Evolutionary conservation across 2,329 filamentous ascomycete species (phyloP).

Genomic region (Fusarium lyarnte): DNA sequence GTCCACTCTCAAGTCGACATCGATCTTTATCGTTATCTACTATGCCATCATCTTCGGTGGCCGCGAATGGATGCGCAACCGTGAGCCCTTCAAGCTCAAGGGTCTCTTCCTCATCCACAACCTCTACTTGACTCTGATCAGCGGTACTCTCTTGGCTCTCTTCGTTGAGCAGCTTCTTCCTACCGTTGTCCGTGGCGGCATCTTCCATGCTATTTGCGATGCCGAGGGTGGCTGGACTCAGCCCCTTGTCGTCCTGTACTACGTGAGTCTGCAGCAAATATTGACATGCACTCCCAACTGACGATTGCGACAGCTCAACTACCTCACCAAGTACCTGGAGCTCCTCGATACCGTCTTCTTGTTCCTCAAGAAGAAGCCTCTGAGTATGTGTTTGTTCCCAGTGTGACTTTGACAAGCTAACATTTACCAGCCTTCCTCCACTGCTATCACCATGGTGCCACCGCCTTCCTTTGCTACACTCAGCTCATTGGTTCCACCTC

Average conservation of each 20-base stretch:
- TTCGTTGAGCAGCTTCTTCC: constrained; percentile 93
- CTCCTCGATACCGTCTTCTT: constrained; percentile 95
- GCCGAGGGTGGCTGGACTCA: constrained; percentile 89
- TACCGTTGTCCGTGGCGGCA: constrained; percentile 79
- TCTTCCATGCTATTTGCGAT: constrained; percentile 91
- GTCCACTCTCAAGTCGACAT: constrained; percentile 87
- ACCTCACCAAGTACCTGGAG: constrained; percentile 97
- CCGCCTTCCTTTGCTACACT: constrained; percentile 96
- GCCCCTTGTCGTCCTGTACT: constrained; percentile 93
- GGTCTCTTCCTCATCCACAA: constrained; percentile 95
- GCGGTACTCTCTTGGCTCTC: constrained; percentile 79
- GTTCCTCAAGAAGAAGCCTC: constrained; percentile 99
- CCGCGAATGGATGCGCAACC: constrained; percentile 89
- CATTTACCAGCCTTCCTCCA: constrained; percentile 82
- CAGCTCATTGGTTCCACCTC: constrained; percentile 93
- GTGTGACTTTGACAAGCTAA: constrained; percentile 41
- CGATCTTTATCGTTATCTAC: constrained; percentile 84
- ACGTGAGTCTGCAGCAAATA: constrained; percentile 68
- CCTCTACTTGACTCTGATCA: constrained; percentile 89
- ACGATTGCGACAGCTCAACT: constrained; percentile 77
- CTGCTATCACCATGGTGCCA: constrained; percentile 98
- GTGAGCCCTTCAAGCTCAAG: constrained; percentile 87
- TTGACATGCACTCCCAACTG: constrained; percentile 9
- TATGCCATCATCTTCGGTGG: constrained; percentile 94
- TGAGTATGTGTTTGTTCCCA: constrained; percentile 60